phyloP scores from a whole-genome alignment of 805 yeast species.

The Alloascoidea hylecoeti region DNA sequence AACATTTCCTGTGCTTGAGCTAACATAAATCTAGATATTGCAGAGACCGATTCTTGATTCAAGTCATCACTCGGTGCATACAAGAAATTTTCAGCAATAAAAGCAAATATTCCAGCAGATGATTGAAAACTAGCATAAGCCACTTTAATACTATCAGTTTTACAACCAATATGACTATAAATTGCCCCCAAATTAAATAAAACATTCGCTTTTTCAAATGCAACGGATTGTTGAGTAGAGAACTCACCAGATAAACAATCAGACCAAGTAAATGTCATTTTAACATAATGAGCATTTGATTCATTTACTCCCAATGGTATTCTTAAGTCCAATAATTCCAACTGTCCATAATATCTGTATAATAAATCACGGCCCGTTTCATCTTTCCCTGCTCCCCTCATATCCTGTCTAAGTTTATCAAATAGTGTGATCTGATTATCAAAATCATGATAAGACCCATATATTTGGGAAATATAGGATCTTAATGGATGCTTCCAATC shows the following conservation, averaged over 20 bases:
- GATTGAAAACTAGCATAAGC: conserved; percentile 51
- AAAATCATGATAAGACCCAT: conserved; percentile 49
- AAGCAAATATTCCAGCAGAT: conserved; percentile 66
- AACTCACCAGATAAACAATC: conserved; percentile 46
- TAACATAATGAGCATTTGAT: no score
- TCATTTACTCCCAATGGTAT: conserved; percentile 48
- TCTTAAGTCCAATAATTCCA: conserved; percentile 68
- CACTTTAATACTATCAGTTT: conserved; percentile 32
- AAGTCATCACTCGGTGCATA: conserved; percentile 83
- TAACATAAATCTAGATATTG: conserved; percentile 50
- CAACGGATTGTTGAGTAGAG: conserved; percentile 59
- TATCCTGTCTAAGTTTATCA: conserved; percentile 44
- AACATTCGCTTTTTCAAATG: conserved; percentile 81
- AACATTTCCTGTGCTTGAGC: conserved; percentile 89
- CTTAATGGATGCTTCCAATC: conserved; percentile 57
- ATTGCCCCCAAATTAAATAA: conserved; percentile 67
- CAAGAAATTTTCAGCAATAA: conserved; percentile 64
- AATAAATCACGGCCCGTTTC: conserved; percentile 36
- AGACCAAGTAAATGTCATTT: conserved; percentile 30
- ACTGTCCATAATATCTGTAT: conserved; percentile 63
- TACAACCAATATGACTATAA: conserved; percentile 30
- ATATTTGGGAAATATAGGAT: conserved; percentile 39
- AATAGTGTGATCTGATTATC: conserved; percentile 38
- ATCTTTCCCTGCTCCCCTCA: conserved; percentile 31
- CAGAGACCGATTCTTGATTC: conserved; percentile 49